Base-by-base conservation (phyloP, 1,284 basidiomycete species). In the Tilletia indica region DNA sequence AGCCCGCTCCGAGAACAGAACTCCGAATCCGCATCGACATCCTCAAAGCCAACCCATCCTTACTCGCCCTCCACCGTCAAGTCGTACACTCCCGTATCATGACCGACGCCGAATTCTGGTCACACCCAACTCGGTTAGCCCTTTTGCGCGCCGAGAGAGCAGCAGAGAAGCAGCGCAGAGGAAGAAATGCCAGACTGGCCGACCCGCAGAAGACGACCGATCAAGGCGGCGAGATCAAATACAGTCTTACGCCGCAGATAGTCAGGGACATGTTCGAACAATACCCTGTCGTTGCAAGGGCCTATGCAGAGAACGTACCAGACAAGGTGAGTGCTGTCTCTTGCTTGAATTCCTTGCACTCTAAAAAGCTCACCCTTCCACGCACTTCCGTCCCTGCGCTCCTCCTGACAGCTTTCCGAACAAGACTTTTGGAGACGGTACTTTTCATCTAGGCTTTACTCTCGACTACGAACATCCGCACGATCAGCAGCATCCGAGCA, bases 191-290 rank as follows among this genome's bases (percentile, higher is more conserved):
- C 0, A 77, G 77, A 3, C 72, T 84, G 4, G 82, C 81, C n/a
- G 82, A 83, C 71, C 82, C 82, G 1, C 76, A 78, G 71, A 78
- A 80, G 8, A 77, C 78, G 0, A 77, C 78, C 3, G 80, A 78
- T 68, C 78, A 81, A 64, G 72, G 75, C 0, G 82, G 82, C 3
- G 78, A 85, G 83, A 89, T 94, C 82, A 93, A 91, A 83, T 94
- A 98, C 74, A 90, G 91, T 77, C 91, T 99, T 73, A 96, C 94
- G 1, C 93, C 93, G 6, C 93, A 96, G 84, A 87, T 97, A 49
- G 92, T 96, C 51, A 90, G 92, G 77, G 95, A 98, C 81, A 94
- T 99, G 66, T 99, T 99, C 80, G 94, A 97, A 78, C 95, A 97
- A 86, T 98, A 95, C 82, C 96, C 97, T 1, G 91, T 97, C 45